phyloP scores from a whole-genome alignment of 371 early-diverging fungal genomes.

The Actinomortierella wolfii region DNA sequence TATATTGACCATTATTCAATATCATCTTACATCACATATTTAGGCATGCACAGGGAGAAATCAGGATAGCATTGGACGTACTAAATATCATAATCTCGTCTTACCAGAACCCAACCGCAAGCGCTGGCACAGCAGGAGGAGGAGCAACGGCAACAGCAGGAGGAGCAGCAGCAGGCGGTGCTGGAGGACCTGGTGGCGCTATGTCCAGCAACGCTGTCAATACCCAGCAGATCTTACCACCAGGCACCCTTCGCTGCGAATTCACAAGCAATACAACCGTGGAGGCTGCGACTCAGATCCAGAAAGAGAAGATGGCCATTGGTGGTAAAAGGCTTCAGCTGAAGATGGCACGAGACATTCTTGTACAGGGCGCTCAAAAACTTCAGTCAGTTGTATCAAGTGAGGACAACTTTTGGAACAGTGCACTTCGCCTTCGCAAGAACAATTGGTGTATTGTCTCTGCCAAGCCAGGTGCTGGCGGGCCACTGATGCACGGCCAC shows the following conservation, averaged over 20 bases:
- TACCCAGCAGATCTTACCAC: slow-evolving; percentile 36
- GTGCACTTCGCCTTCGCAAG: slow-evolving; percentile 64
- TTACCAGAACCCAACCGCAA: slow-evolving; percentile 43
- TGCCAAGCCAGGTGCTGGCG: slow-evolving; percentile 24
- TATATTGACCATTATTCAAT: background rate
- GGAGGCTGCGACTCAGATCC: slow-evolving; percentile 51
- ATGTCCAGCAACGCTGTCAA: slow-evolving; percentile 23
- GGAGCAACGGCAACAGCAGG: slow-evolving; percentile 10
- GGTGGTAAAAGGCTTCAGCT: slow-evolving; percentile 75
- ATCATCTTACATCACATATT: background rate
- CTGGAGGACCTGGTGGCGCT: slow-evolving; percentile 29
- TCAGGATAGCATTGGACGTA: slow-evolving; percentile 76
- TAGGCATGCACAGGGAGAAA: slow-evolving; percentile 74
- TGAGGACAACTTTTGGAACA: slow-evolving; percentile 74
- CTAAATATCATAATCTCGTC: slow-evolving; percentile 67
- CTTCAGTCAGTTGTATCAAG: slow-evolving; percentile 54
- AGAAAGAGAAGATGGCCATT: slow-evolving; percentile 63
- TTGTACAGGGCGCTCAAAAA: slow-evolving; percentile 57
- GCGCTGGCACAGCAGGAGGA: slow-evolving; percentile 34
- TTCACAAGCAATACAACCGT: slow-evolving; percentile 54
- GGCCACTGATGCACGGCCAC: slow-evolving; percentile 20
- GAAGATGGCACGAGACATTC: slow-evolving; percentile 61
- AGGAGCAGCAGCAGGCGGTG: background rate
- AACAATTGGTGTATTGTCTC: slow-evolving; percentile 73
- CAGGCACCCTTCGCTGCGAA: slow-evolving; percentile 60